These are phyloP conservation scores for Candida mattraensis DNA, from an alignment of 805 yeast genomes.

Conservation along the genomic window DNA sequence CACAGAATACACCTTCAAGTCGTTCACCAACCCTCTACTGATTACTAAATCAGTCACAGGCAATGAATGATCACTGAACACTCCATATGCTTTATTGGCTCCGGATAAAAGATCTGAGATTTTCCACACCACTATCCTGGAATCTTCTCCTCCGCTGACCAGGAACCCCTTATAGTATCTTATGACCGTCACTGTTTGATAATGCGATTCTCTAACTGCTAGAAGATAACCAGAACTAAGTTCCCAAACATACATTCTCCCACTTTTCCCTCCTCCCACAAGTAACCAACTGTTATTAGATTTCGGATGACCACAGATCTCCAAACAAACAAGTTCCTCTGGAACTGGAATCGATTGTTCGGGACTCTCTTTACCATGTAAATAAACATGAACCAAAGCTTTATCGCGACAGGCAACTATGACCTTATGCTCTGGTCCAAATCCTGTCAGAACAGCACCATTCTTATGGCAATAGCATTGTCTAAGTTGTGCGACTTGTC, in stretches of 20 bases:
- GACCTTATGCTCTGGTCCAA: slow-evolving; percentile 49
- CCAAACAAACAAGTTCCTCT: slow-evolving; percentile 64
- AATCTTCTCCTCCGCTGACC: slow-evolving; percentile 78
- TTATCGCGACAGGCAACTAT: slow-evolving; percentile 68
- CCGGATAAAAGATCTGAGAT: slow-evolving; percentile 54
- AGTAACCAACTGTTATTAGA: slow-evolving; percentile 47
- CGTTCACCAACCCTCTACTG: slow-evolving; percentile 53
- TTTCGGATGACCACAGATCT: slow-evolving; percentile 39
- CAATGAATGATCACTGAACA: slow-evolving; percentile 60
- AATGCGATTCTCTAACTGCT: slow-evolving; percentile 77
- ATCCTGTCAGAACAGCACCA: slow-evolving; percentile 48
- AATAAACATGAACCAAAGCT: slow-evolving; percentile 73
- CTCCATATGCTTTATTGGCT: slow-evolving; percentile 53
- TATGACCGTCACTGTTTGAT: slow-evolving; percentile 66
- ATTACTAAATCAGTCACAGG: slow-evolving; percentile 43
- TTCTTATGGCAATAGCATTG: slow-evolving; percentile 48
- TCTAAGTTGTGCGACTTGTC: slow-evolving; percentile 50
- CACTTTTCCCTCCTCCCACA: slow-evolving; percentile 73
- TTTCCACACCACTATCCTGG: slow-evolving; percentile 76
- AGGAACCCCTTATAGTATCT: slow-evolving; percentile 64
- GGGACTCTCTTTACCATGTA: slow-evolving; percentile 66
- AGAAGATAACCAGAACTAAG: slow-evolving; percentile 71
- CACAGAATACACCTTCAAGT: slow-evolving; percentile 62
- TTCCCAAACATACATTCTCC: slow-evolving; percentile 85
- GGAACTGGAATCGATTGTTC: slow-evolving; percentile 85